Conservation (phyloP, 768 basidiomycete species). For the Suillus cothurnatus region DNA sequence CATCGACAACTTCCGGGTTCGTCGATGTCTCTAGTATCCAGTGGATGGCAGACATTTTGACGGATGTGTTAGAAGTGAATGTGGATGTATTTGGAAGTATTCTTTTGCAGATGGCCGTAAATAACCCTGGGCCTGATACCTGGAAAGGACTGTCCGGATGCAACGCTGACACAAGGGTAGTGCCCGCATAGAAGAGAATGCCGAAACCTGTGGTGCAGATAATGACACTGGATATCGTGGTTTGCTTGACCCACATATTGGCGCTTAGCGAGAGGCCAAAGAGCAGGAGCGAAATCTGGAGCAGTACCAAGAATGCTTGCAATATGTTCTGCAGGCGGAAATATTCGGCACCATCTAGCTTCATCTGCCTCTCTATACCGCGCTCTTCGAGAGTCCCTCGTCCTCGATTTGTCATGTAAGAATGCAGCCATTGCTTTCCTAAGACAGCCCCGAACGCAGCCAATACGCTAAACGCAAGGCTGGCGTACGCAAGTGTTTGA, state of each 20-base stretch:
- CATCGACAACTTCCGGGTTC: not conserved
- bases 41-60: conserved; percentile 5
- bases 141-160: not conserved
- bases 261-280: not conserved
- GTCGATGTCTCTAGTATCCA: conserved; percentile 24
- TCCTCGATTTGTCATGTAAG: not conserved
- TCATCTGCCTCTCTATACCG: not conserved
- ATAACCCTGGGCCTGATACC: not conserved
- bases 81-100: not conserved
- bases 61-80: no score
- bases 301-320: not conserved
- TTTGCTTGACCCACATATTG: not conserved
- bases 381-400: not conserved
- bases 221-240: not conserved
- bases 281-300: not conserved
- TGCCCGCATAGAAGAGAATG: not conserved
- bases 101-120: not conserved
- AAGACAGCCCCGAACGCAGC: not conserved
- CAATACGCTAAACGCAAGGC: not conserved
- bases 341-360: not conserved
- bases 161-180: not conserved
- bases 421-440: conserved; percentile 2
- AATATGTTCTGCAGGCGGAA: not conserved
- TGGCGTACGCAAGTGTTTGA: not conserved
- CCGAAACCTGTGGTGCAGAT: not conserved